Evolutionary conservation across 176 grass and related monocot genomes (phyloP).

Genomic region (Canna indica): DNA sequence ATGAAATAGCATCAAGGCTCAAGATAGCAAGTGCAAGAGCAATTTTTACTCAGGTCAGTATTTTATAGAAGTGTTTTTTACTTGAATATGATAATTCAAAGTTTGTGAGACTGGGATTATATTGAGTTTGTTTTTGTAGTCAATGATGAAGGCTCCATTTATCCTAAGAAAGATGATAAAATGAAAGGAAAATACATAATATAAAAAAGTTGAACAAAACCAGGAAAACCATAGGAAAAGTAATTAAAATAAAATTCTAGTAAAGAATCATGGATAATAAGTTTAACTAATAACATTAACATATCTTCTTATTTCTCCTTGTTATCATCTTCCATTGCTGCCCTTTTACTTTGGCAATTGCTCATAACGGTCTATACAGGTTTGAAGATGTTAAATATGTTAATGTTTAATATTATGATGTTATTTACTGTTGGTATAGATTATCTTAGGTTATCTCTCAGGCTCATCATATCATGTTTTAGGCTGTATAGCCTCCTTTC

Average conservation of each 20-base stretch:
- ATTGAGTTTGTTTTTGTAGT: background rate
- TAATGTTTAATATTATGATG: no score
- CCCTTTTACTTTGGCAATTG: background rate
- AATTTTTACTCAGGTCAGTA: constrained; percentile 88
- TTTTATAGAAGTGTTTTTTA: background rate
- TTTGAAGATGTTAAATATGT: no score
- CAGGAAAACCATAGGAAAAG: background rate
- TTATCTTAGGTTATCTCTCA: no score
- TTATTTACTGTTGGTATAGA: no score
- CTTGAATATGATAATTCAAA: background rate
- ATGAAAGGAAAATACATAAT: background rate
- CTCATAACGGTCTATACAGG: background rate
- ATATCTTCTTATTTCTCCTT: background rate
- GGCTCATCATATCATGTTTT: no score
- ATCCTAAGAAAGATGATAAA: background rate
- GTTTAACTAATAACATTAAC: background rate
- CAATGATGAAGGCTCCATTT: background rate
- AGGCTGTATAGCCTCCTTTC: no score
- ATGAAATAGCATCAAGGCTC: constrained; percentile 65
- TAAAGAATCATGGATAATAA: background rate
- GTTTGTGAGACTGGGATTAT: background rate
- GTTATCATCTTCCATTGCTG: background rate
- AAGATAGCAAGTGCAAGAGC: constrained; percentile 83
- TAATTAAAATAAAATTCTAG: background rate
- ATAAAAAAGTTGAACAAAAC: background rate